Evolutionary conservation across 2,329 filamentous ascomycete genomes (phyloP), one percentile per base, ranked within the genome.

Genomic region (Sarocladium oryzae): DNA sequence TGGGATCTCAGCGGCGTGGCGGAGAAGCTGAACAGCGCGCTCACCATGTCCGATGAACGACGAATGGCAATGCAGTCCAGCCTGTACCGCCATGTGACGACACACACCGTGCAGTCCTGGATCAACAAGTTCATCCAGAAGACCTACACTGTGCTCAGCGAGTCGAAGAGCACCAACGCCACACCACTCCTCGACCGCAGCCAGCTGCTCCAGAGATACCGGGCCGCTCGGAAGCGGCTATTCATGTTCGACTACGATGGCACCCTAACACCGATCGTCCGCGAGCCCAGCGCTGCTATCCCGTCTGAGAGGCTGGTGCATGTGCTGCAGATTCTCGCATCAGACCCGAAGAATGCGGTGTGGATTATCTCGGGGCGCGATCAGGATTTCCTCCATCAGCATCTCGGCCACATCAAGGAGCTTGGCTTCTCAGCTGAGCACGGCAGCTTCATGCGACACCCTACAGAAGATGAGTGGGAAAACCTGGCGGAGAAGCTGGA

Each of bases 181-280:
- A 97, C 92, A 1, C 92, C 92, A 0, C 77, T 86, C 2, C 80
- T 97, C 18, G 90, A 97, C 64, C 84, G 84, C 32, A 76, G 82
- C 3, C 76, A 82, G 55, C 69, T 96, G 57, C 73, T 95, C 33
- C 72, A 77, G 51, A 84, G 85, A 54, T 97, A 96, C 68, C 81
- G 83, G 54, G 73, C 78, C 35, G 84, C 89, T 3, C 79, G 79
- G 55, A 89, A 88, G 69, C 84, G 93, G 10, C 76, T 99, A 2
- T 96, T 97, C 74, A 92, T 99, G 88, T 96, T 97, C 64, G 93
- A 99, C 70, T 99, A 99, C 62, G 93, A 99, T 65, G 93, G 93
- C 45, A 99, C 93, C 1, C 78, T 99, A 51, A 97, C 93, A 3
- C 89, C 91, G 0, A 97, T 99, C 60, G 93, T 97, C 51, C 86